Evolutionary conservation across 495 filamentous ascomycete species (phyloP).

Genomic region (Talaromyces borbonicus): DNA sequence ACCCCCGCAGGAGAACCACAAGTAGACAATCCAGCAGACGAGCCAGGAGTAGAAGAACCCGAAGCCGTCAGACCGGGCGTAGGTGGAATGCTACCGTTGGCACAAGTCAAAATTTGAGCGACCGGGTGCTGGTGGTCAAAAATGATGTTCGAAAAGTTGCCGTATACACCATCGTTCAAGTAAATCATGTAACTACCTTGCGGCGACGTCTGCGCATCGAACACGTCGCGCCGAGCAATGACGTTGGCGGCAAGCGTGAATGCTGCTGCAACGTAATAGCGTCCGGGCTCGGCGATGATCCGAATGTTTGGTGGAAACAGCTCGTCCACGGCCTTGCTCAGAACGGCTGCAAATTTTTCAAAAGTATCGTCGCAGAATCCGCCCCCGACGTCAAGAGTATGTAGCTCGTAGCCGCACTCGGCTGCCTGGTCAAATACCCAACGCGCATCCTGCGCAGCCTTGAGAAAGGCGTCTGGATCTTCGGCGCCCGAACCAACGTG

Average conservation of each 20-base stretch:
- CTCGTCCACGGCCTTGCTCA: slow-evolving; percentile 69
- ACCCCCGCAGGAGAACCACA: slow-evolving; percentile 39
- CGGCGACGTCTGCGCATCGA: slow-evolving; percentile 44
- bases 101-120: slow-evolving; percentile 65
- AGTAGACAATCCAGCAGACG: neutral
- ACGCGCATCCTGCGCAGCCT: slow-evolving; percentile 82
- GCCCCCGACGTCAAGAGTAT: slow-evolving; percentile 88
- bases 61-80: slow-evolving; percentile 25
- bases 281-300: slow-evolving; percentile 92
- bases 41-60: slow-evolving; percentile 24
- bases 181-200: slow-evolving; percentile 84
- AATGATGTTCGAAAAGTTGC: slow-evolving; percentile 97
- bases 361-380: slow-evolving; percentile 85
- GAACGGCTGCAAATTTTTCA: slow-evolving; percentile 75
- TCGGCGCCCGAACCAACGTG: slow-evolving; percentile 94
- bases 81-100: slow-evolving; percentile 29
- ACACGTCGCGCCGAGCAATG: slow-evolving; percentile 87
- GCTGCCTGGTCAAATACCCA: slow-evolving; percentile 81
- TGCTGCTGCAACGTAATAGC: slow-evolving; percentile 87
- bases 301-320: slow-evolving; percentile 79
- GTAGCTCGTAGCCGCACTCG: slow-evolving; percentile 65
- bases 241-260: slow-evolving; percentile 90
- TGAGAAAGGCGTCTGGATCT: slow-evolving; percentile 77
- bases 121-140: slow-evolving; percentile 94
- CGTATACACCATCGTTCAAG: slow-evolving; percentile 93